phyloP scores from a whole-genome alignment of 2,329 filamentous ascomycete genomes.

The Arachnopeziza araneosa region DNA sequence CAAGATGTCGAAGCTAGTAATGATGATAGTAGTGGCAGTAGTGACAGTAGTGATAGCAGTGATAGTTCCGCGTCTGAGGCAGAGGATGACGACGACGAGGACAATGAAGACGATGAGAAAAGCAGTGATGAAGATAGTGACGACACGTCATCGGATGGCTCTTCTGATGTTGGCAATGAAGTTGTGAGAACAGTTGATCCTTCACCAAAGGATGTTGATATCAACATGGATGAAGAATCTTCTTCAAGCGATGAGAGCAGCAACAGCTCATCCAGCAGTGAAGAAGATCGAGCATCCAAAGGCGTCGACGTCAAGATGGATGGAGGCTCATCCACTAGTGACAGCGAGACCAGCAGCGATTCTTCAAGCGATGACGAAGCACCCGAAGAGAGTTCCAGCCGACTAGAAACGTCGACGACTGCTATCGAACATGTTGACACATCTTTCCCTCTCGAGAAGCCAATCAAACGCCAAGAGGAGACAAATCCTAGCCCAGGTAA shows the following conservation, averaged over 20 bases:
- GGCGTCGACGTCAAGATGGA: constrained; percentile 21
- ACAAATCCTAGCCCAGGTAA: constrained; percentile 35
- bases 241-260: constrained; percentile 7
- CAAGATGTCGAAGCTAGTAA: constrained; percentile 14
- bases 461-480: neutral
- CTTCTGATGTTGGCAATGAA: constrained; percentile 6
- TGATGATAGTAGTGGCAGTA: constrained; percentile 15
- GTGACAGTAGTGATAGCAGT: constrained; percentile 13
- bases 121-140: constrained; percentile 13
- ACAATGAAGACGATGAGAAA: constrained; percentile 2
- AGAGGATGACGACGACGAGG: constrained; percentile 4
- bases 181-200: constrained; percentile 21
- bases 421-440: neutral
- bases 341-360: constrained; percentile 20
- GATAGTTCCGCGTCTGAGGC: constrained; percentile 7
- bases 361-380: constrained; percentile 34
- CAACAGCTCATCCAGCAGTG: constrained; percentile 29
- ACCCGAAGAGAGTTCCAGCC: constrained; percentile 34
- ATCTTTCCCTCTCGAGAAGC: neutral
- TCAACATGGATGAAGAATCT: constrained; percentile 1
- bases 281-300: constrained; percentile 34
- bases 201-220: constrained; percentile 11
- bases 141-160: constrained; percentile 10
- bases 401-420: neutral
- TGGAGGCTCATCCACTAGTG: constrained; percentile 5